phyloP scores from a whole-genome alignment of 1,284 basidiomycete genomes.

The Wolfiporia cocos region DNA sequence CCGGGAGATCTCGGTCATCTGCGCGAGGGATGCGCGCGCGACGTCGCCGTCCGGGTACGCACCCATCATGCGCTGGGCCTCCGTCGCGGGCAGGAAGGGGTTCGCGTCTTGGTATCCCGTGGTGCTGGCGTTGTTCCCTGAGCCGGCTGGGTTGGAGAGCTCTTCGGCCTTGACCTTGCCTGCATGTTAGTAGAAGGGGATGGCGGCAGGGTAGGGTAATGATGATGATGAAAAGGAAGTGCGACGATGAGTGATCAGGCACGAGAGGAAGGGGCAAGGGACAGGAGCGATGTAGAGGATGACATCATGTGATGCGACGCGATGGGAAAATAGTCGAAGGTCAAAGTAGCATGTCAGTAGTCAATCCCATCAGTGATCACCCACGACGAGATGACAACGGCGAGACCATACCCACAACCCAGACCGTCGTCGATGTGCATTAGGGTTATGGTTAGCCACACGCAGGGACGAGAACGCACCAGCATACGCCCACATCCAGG shows the following conservation, averaged over 20 bases:
- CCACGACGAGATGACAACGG: too few relatives aligned
- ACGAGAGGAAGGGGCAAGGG: too few relatives aligned
- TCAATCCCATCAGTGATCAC: too few relatives aligned
- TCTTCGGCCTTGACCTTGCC: conserved; percentile 24
- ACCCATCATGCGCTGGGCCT: conserved; percentile 53
- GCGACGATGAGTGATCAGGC: conserved; percentile 2
- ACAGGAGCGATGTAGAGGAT: too few relatives aligned
- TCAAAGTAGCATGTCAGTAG: too few relatives aligned
- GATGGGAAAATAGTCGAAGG: too few relatives aligned
- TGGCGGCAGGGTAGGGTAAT: not conserved
- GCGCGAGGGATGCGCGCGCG: conserved; percentile 55
- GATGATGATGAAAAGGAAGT: not conserved
- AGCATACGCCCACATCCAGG: too few relatives aligned
- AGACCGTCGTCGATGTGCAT: too few relatives aligned
- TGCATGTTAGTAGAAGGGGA: conserved; percentile 8
- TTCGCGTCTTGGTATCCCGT: conserved; percentile 27
- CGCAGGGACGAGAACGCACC: too few relatives aligned
- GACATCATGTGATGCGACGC: too few relatives aligned
- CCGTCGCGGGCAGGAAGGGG: conserved; percentile 54
- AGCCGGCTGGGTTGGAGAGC: conserved; percentile 17
- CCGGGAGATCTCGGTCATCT: conserved; percentile 72
- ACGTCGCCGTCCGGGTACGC: conserved; percentile 48
- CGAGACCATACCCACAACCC: too few relatives aligned
- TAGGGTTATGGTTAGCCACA: too few relatives aligned
- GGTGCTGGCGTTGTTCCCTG: conserved; percentile 12